These are phyloP conservation scores for Benincasa hispida DNA, from an alignment of 306 rosid species.

Conservation along the genomic window DNA sequence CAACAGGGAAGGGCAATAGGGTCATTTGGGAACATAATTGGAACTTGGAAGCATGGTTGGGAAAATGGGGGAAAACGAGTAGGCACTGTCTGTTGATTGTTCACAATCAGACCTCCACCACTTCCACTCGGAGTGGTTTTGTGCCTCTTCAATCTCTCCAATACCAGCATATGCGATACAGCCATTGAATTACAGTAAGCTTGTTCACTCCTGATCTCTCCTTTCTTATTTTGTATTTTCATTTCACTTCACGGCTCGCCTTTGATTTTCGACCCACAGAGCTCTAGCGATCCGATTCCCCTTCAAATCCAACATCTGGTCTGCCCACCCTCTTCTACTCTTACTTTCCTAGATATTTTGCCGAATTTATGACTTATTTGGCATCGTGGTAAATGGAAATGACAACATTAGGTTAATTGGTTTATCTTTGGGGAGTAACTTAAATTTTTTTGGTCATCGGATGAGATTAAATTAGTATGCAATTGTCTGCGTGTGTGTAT, in stretches of 20 bases:
- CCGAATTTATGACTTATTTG: too few species aligned
- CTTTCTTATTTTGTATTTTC: not conserved
- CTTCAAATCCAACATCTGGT: not conserved
- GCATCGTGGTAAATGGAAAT: not conserved
- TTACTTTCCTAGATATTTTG: too few species aligned
- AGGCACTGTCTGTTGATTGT: not conserved
- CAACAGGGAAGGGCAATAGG: not conserved
- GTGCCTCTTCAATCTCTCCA: not conserved
- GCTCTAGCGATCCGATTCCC: not conserved
- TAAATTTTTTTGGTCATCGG: not conserved
- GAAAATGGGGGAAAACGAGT: not conserved
- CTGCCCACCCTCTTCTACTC: too few species aligned
- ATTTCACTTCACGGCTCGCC: not conserved
- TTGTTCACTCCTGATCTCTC: not conserved
- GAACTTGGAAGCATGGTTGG: not conserved
- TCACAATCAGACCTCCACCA: not conserved
- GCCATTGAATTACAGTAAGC: not conserved
- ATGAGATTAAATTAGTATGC: not conserved
- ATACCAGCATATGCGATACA: not conserved
- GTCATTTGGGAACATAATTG: not conserved
- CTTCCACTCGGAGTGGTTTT: not conserved
- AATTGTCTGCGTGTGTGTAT: too few species aligned
- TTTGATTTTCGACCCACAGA: not conserved
- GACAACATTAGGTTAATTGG: not conserved
- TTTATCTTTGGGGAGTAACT: not conserved